Percentiles rank a stretch among this genome's conserved stretches.
Evolutionary conservation across 768 basidiomycete genomes (phyloP).

Genomic region (Psilocybe tampanensis): DNA sequence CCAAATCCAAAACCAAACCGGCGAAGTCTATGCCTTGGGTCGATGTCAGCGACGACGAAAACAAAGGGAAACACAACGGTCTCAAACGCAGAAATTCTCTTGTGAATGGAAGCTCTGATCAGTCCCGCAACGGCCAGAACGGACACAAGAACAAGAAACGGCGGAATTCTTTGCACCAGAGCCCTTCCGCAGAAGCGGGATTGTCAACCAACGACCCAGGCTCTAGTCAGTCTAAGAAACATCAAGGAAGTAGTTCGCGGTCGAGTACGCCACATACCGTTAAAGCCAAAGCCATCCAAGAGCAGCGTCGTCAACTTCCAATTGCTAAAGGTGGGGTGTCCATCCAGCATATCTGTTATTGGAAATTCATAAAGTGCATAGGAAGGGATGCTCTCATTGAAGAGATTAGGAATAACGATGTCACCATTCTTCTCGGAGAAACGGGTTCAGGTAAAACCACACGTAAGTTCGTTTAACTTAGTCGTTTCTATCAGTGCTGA

Average conservation of each 20-base stretch:
- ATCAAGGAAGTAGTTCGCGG: slow-evolving; percentile 21
- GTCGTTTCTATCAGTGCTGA: neutral
- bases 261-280: slow-evolving; percentile 23
- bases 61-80: slow-evolving; percentile 26
- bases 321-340: slow-evolving; percentile 68
- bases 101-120: slow-evolving; percentile 25
- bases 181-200: slow-evolving; percentile 11
- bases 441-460: slow-evolving; percentile 99
- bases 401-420: slow-evolving; percentile 76
- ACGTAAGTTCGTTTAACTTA: slow-evolving; percentile 58
- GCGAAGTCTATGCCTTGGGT: slow-evolving; percentile 37
- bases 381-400: slow-evolving; percentile 76
- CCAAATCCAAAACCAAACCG: slow-evolving; percentile 25
- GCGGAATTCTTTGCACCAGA: slow-evolving; percentile 23
- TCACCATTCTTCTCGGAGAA: slow-evolving; percentile 90
- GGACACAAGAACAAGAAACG: slow-evolving; percentile 36
- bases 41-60: slow-evolving; percentile 44
- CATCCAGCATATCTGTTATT: neutral
- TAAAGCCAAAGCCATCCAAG: slow-evolving; percentile 46
- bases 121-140: slow-evolving; percentile 23
- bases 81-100: slow-evolving; percentile 31
- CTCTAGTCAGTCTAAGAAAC: slow-evolving; percentile 13
- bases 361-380: slow-evolving; percentile 28
- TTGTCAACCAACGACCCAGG: slow-evolving; percentile 16
- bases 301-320: slow-evolving; percentile 72